Evolutionary conservation across 2,329 filamentous ascomycete genomes (phyloP).

Genomic region (Aspergillus sojae): DNA sequence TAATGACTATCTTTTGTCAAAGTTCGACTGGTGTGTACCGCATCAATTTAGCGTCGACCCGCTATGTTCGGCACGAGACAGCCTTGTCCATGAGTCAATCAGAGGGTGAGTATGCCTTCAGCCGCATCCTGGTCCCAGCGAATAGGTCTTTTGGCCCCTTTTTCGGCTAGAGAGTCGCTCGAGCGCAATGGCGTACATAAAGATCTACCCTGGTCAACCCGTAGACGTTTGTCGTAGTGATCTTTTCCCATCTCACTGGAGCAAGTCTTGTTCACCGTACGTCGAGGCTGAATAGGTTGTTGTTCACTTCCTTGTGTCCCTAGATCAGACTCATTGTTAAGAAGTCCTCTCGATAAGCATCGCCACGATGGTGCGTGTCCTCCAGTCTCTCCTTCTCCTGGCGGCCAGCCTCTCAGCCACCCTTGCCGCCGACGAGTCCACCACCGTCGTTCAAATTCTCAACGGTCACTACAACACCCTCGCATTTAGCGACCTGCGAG

Average conservation of each 20-base stretch:
- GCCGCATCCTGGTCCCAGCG: background rate
- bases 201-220: too few relatives aligned
- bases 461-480: conserved; percentile 10
- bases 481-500: conserved; percentile 7
- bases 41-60: background rate
- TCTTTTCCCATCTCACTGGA: too few relatives aligned
- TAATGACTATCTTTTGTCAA: background rate
- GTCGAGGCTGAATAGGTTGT: background rate
- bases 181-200: too few relatives aligned
- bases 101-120: background rate
- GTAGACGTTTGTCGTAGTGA: too few relatives aligned
- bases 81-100: background rate
- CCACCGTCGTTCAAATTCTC: conserved; percentile 18
- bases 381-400: conserved; percentile 1
- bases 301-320: background rate
- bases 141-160: background rate
- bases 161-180: too few relatives aligned
- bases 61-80: background rate
- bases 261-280: background rate
- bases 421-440: conserved; percentile 8
- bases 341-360: background rate
- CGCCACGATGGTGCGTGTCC: background rate
- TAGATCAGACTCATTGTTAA: background rate
- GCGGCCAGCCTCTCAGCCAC: conserved; percentile 3
- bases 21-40: background rate